Evolutionary conservation across 2,329 filamentous ascomycete genomes (phyloP), one percentile per base, ranked within the genome.

Genomic region (Polytolypa hystricis): DNA sequence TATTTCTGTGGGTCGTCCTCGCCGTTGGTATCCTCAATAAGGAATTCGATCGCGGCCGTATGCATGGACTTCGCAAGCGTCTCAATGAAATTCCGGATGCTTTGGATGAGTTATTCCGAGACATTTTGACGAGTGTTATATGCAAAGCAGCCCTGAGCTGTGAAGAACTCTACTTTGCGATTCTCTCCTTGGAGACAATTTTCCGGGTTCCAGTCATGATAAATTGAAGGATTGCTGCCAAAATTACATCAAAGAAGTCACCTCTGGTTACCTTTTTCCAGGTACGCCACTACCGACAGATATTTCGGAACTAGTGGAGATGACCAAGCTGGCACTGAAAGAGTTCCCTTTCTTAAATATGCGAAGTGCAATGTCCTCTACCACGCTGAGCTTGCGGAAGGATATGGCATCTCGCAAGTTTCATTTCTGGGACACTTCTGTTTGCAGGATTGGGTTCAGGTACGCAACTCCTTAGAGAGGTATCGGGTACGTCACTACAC

Each of bases 1-100:
- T 70, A 0, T 71, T 71, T 14, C 50, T 70, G 40, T 70, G 66
- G 63, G 60, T 61, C 1, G 56, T 66, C 1, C 43, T 69, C 0
- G 65, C 68, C 2, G 52, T 69, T 1, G 39, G 53, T 4, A 67
- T 69, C 3, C 47, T 72, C 1, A 67, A 70, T 33, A 57, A 58
- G 30, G 62, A 65, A 40, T 57, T 49, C 37, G 47, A 46, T 10
- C 16, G 47, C 2, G 52, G 60, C 0, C 38, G 49, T 0, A 41
- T 55, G 5, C 27, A 44, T 17, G 31, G 37, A 3, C 11, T 65
- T 0, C 47, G 17, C 2, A 45, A 48, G 7, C 47, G 43, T 4
- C 54, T 71, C 0, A 16, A 35, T 0, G 47, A 60, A 1, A 52
- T 69, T 0, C 67, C 67, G 0, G 36, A 8, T 11, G 33, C 26